Evolutionary conservation across 768 basidiomycete species (phyloP), one percentile per base, ranked within the genome.

Genomic region (Cyclocybe cylindracea): DNA sequence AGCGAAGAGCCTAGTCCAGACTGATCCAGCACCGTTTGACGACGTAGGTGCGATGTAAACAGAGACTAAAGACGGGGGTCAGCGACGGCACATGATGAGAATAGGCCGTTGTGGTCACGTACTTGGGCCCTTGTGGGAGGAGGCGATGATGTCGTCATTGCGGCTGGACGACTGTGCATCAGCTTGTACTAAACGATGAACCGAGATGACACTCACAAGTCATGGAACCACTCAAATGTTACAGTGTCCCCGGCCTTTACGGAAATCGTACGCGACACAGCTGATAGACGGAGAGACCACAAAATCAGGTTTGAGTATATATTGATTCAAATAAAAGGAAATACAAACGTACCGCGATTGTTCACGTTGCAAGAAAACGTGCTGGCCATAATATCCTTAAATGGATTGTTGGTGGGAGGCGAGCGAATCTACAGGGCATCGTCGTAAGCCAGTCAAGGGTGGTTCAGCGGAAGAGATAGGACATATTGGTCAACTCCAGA

Each of bases 221-320:
- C 54, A 34, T 72, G 70, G 53, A 65, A 64, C 70, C 70, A 72
- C 46, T 72, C 70, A 44, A 70, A 70, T 13, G 66, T 70, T 19
- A 72, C 50, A 39, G 58, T 59, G 46, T 70, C 70, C 6, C 68
- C 70, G 36, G 67, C 53, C 19, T 66, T 63, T 34, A 70, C 68
- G 7, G 57, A 54, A 39, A 72, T 56, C 4, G 62, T 61, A 9
- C 57, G 57, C 6, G 67, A 50, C n/a, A 70, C 70, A 24, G 57
- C 67, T 71, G 34, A 7, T 31, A 32, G 24, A 5, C 24, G 24
- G 24, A 24, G 5, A 24, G 4, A 24, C 24, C 24, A 24, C 5
- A 24, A 3, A 3, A 33, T 18, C 39, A 8, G 4, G 2, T 31
- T 11, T 51, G 33, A 19, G 35, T 32, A 10, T 13, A 47, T 34